Percentiles rank a stretch among this genome's conserved stretches.
These are phyloP conservation scores for Silene latifolia DNA, from an alignment of 148 eudicot species.

Conservation along the genomic window DNA sequence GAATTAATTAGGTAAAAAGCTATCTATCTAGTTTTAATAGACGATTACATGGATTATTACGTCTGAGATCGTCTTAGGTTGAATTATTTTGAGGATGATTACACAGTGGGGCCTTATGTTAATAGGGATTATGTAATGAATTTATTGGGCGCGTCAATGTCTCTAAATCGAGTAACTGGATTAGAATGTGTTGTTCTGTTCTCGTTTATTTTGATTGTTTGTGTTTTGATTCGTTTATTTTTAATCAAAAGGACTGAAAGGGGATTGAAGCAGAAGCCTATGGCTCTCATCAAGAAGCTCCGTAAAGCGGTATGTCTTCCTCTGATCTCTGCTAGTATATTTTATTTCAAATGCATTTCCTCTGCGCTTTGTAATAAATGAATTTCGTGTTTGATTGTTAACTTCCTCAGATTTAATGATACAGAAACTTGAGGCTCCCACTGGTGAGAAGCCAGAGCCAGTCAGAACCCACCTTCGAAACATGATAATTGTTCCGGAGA, in stretches of 20 bases:
- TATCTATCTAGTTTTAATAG: too few species aligned
- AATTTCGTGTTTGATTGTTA: too few species aligned
- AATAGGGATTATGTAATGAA: too few species aligned
- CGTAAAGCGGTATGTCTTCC: conserved; percentile 52
- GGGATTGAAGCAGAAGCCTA: conserved; percentile 72
- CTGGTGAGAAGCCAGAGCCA: conserved; percentile 61
- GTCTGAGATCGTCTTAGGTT: not conserved
- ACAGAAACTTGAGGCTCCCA: conserved; percentile 71
- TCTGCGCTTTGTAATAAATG: too few species aligned
- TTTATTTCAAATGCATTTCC: not conserved
- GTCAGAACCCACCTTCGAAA: conserved; percentile 62
- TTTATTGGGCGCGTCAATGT: too few species aligned
- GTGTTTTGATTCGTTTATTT: not conserved
- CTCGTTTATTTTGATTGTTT: not conserved
- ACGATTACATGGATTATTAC: too few species aligned
- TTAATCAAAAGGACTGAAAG: conserved; percentile 21
- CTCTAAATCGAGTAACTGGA: too few species aligned
- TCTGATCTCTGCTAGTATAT: not conserved
- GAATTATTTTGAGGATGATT: too few species aligned
- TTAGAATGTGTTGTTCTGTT: not conserved
- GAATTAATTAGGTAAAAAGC: too few species aligned
- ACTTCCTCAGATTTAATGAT: not conserved
- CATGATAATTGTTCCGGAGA: too few species aligned
- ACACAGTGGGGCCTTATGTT: too few species aligned
- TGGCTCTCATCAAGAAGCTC: conserved; percentile 72